Evolutionary conservation across 2,329 filamentous ascomycete species (phyloP), one percentile per base, ranked within the genome.

Genomic region (Stylonectria norvegica): DNA sequence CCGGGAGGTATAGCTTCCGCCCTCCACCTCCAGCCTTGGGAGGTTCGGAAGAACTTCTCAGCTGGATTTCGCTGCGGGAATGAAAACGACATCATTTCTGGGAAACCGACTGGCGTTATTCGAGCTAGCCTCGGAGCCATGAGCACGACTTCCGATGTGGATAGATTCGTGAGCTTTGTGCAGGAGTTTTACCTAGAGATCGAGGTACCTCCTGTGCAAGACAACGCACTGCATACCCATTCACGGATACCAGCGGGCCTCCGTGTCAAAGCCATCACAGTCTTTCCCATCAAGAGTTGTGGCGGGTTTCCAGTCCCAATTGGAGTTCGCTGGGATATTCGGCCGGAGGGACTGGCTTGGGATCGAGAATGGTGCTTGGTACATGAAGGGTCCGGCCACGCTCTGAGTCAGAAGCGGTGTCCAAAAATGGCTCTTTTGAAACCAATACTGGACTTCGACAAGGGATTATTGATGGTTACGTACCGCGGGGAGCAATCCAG

Each of bases 351-450:
- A 0, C 71, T 98, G 3, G 85, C 83, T 7, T 97, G 91, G 89
- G 93, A 98, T 62, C 78, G 93, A 46, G 91, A 97, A 68, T 98
- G 93, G 91, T 97, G 91, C 65, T 70, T 98, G 15, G 74, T 98
- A 11, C 90, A 96, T 60, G 78, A 83, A 57, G 89, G 88, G 30
- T 94, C 90, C 1, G 86, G 88, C 0, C 81, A 83, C 53, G 89
- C 85, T 5, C 70, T 98, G 38, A 95, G 80, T 59, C 91, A 97
- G 64, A 98, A 97, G 66, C 76, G 83, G 49, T 84, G 93, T 58
- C 87, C 90, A 3, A 79, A 74, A 22, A 97, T 98, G 91, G 85
- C 88, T 10, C 75, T 96, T 4, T 73, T 98, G 36, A 76, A 77
- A 36, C 91, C 93, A 5, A 63, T 59, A 4, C 70, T 97, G 28